Percentiles rank a stretch among this genome's conserved stretches.
These are phyloP conservation scores for Kernera saxatilis DNA, from an alignment of 345 rosid genomes.

Conservation along the genomic window DNA sequence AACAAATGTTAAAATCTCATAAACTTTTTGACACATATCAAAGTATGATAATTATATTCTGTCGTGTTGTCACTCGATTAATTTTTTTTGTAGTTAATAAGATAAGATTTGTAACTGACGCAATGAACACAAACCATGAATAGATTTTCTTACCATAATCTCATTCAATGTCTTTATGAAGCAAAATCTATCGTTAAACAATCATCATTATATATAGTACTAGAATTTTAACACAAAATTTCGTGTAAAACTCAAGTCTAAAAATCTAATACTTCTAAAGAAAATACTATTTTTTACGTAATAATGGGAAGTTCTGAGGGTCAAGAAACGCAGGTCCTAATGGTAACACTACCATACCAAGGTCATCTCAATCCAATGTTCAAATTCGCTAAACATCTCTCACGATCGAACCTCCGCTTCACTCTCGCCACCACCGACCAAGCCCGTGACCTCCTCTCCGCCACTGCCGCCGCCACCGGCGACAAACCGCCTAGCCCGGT, in stretches of 20 bases:
- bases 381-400: conserved; percentile 42
- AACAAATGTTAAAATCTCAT: not conserved
- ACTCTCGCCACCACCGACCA: conserved; percentile 45
- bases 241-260: not conserved
- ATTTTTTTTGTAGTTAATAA: not conserved
- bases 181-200: not conserved
- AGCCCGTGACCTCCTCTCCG: conserved; percentile 30
- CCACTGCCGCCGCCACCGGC: not conserved
- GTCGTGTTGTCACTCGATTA: not conserved
- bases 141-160: conserved; percentile 1
- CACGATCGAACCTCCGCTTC: conserved; percentile 34
- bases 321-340: conserved; percentile 33
- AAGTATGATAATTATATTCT: not conserved
- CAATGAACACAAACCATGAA: not conserved
- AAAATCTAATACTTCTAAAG: not conserved
- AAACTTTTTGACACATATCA: not conserved
- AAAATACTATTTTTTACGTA: not conserved
- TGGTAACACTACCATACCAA: conserved; percentile 41
- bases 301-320: conserved; percentile 18
- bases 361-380: conserved; percentile 31
- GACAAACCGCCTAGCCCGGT: not conserved
- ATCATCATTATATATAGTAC: conserved; percentile 5
- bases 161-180: not conserved
- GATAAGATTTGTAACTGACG: conserved; percentile 10
- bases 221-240: not conserved